Conservation (phyloP, 805 yeast genomes). For the Kurtzmaniella cleridarum region DNA sequence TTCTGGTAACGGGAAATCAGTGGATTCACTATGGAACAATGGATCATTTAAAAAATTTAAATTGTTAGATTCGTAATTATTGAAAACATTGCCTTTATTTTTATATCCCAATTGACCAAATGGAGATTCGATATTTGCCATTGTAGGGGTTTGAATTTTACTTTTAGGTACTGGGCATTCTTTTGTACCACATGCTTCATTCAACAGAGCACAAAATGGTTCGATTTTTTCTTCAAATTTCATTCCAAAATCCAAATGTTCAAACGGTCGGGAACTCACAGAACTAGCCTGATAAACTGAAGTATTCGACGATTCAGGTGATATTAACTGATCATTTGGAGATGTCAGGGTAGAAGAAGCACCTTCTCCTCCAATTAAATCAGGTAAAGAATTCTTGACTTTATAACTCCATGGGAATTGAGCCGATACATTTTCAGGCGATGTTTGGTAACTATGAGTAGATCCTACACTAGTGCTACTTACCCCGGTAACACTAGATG, state of each 20-base stretch:
- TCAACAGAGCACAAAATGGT: slow-evolving; percentile 70
- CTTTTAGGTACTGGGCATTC: slow-evolving; percentile 59
- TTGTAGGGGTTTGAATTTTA: slow-evolving; percentile 9
- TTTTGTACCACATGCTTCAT: slow-evolving; percentile 78
- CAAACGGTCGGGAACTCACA: slow-evolving; percentile 8
- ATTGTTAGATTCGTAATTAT: slow-evolving; percentile 1
- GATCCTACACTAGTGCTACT: slow-evolving; percentile 5
- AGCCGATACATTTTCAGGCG: slow-evolving; percentile 32
- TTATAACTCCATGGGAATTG: slow-evolving; percentile 49
- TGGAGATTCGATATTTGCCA: slow-evolving; percentile 1
- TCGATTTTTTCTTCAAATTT: slow-evolving; percentile 63
- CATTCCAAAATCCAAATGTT: slow-evolving; percentile 14
- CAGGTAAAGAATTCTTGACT: slow-evolving; percentile 19
- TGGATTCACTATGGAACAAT: slow-evolving; percentile 10
- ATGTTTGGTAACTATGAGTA: slow-evolving; percentile 3
- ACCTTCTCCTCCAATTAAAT: slow-evolving; percentile 24
- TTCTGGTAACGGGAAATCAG: slow-evolving; percentile 7
- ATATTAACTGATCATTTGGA: slow-evolving; percentile 21
- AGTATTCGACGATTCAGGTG: slow-evolving; percentile 24
- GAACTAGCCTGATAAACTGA: slow-evolving; percentile 10
- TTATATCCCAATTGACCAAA: neutral
- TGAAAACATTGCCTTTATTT: neutral
- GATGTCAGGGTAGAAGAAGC: slow-evolving; percentile 33
- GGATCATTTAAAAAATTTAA: slow-evolving; percentile 11
- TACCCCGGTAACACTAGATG: slow-evolving; percentile 12